Percentiles rank a stretch among this genome's conserved stretches.
phyloP scores from a whole-genome alignment of 768 basidiomycete genomes.

The Tricholoma furcatifolium region DNA sequence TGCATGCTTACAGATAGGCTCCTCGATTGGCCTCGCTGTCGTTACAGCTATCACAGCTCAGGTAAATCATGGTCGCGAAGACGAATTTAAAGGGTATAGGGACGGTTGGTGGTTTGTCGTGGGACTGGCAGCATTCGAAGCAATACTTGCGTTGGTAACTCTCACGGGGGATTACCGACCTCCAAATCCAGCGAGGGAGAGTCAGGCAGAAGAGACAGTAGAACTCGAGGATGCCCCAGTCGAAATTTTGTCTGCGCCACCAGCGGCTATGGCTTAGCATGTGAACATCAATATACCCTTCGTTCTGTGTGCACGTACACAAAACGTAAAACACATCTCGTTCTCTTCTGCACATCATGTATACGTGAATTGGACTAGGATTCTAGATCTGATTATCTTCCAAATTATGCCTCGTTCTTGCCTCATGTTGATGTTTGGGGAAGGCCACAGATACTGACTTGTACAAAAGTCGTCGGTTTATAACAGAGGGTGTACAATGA shows the following conservation, averaged over 20 bases:
- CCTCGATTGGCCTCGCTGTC: constrained; percentile 43
- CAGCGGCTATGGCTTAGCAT: too few relatives aligned
- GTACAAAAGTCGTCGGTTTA: background rate
- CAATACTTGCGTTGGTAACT: constrained; percentile 7
- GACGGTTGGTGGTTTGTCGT: constrained; percentile 18
- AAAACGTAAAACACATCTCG: too few relatives aligned
- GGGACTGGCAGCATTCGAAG: constrained; percentile 15
- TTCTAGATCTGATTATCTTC: too few relatives aligned
- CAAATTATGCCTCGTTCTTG: constrained; percentile 1
- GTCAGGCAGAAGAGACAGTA: too few relatives aligned
- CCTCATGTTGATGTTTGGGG: constrained; percentile 1
- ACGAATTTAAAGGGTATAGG: constrained; percentile 12
- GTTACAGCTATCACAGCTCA: constrained; percentile 28
- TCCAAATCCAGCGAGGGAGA: too few relatives aligned
- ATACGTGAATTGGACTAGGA: too few relatives aligned
- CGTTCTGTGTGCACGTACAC: too few relatives aligned
- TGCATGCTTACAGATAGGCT: constrained; percentile 50
- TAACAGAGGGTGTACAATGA: background rate
- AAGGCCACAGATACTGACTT: constrained; percentile 48
- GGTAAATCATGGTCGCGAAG: constrained; percentile 24
- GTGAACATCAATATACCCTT: too few relatives aligned
- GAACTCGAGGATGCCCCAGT: too few relatives aligned
- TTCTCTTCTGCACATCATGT: too few relatives aligned
- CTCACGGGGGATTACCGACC: too few relatives aligned
- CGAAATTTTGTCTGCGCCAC: too few relatives aligned